phyloP scores from a whole-genome alignment of 2,329 filamentous ascomycete species.

The Cercospora citrullina region DNA sequence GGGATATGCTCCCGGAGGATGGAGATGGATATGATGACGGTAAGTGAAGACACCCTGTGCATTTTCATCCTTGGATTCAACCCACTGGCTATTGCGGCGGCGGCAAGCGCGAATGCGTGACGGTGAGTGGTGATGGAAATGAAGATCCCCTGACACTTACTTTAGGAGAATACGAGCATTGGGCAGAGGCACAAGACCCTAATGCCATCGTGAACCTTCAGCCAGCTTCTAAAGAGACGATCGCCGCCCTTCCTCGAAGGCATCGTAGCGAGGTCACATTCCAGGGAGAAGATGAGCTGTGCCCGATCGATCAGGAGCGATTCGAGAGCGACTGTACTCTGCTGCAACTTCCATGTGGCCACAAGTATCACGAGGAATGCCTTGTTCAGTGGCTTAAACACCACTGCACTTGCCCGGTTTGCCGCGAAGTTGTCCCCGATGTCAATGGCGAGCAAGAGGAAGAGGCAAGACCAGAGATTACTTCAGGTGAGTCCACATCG shows the following conservation, averaged over 20 bases:
- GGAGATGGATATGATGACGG: neutral
- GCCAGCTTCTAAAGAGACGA: conserved; percentile 25
- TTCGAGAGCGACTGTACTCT: conserved; percentile 23
- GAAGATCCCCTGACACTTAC: conserved; percentile 10
- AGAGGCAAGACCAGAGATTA: neutral
- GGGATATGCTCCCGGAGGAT: conserved; percentile 28
- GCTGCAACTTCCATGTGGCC: conserved; percentile 29
- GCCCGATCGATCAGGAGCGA: conserved; percentile 26
- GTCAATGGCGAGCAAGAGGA: conserved; percentile 1
- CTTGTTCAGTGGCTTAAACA: conserved; percentile 28
- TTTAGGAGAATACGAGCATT: conserved; percentile 24
- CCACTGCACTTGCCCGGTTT: conserved; percentile 29
- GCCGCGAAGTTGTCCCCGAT: conserved; percentile 23
- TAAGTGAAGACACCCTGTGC: neutral
- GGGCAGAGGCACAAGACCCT: conserved; percentile 32
- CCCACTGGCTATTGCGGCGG: neutral
- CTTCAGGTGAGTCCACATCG: neutral
- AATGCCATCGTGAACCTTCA: conserved; percentile 17
- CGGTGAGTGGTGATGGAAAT: neutral
- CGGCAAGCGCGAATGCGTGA: neutral
- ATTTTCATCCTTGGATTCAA: neutral
- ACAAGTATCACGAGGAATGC: conserved; percentile 29
- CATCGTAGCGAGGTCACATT: conserved; percentile 16
- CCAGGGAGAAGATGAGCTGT: conserved; percentile 11
- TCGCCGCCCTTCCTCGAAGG: conserved; percentile 26